Conservation (phyloP, 495 filamentous ascomycete genomes). For the Thermochaetoides thermophila region DNA sequence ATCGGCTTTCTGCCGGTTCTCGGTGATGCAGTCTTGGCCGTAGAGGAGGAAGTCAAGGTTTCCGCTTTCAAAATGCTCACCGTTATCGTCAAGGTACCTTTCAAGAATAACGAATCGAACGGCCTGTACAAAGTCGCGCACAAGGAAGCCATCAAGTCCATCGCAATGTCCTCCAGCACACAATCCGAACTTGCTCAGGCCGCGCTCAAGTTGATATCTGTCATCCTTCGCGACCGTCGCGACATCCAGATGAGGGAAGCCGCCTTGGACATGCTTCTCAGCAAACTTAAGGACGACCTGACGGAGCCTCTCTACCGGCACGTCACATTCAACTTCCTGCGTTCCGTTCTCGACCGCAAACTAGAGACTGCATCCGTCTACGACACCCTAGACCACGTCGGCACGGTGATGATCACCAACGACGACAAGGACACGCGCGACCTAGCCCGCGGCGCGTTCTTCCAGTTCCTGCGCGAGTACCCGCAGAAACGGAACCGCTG, state of each 20-base stretch:
- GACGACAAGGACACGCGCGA: constrained; percentile 75
- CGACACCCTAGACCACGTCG: constrained; percentile 75
- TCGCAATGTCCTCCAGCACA: constrained; percentile 48
- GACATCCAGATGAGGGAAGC: constrained; percentile 62
- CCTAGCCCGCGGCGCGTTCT: constrained; percentile 72
- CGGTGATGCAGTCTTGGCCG: constrained; percentile 66
- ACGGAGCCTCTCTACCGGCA: constrained; percentile 85
- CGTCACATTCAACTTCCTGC: constrained; percentile 83
- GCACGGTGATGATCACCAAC: constrained; percentile 91
- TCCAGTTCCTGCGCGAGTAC: constrained; percentile 89
- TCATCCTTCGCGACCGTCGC: constrained; percentile 68
- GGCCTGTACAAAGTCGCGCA: constrained; percentile 70
- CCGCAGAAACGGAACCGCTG: constrained; percentile 79
- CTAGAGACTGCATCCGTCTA: constrained; percentile 78
- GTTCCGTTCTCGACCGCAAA: constrained; percentile 69
- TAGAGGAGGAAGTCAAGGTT: constrained; percentile 80
- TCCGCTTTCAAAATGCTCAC: constrained; percentile 71
- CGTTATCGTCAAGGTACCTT: constrained; percentile 69
- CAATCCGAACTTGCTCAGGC: constrained; percentile 71
- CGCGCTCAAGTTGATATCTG: constrained; percentile 71
- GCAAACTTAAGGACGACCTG: constrained; percentile 72
- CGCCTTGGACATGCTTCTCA: constrained; percentile 70
- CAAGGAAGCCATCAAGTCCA: constrained; percentile 60
- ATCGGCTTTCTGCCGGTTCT: constrained; percentile 75
- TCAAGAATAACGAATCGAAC: constrained; percentile 54